Percentiles rank a stretch among this genome's conserved stretches.
Evolutionary conservation across 305 asterid species (phyloP).

Genomic region (Plantago rigida): DNA sequence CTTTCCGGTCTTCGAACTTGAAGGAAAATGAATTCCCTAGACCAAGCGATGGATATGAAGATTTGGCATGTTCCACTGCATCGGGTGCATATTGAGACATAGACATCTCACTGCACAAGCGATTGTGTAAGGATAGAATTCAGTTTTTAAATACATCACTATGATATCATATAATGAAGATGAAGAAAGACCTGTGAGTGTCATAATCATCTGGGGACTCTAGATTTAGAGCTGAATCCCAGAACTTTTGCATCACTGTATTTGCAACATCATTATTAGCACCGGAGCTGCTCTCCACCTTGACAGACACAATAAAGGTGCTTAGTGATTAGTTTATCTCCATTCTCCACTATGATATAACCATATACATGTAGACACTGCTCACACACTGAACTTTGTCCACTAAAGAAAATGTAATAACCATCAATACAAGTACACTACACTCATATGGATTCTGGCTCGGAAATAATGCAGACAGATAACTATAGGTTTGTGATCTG

Average conservation of each 20-base stretch:
- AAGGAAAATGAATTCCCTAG: conserved; percentile 70
- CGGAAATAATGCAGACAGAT: no score
- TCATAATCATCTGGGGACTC: conserved; percentile 85
- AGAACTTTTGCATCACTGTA: conserved; percentile 86
- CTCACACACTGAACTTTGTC: background rate
- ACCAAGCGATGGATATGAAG: conserved; percentile 66
- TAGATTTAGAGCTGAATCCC: conserved; percentile 88
- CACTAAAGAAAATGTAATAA: no score
- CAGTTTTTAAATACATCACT: conserved; percentile 1
- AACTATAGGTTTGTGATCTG: no score
- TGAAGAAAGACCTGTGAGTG: conserved; percentile 50
- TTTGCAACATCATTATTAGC: conserved; percentile 65
- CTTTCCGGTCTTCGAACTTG: conserved; percentile 68
- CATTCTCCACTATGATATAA: conserved; percentile 7
- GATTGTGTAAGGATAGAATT: conserved; percentile 23
- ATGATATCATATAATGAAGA: conserved; percentile 16
- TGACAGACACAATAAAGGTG: conserved; percentile 21
- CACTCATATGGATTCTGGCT: no score
- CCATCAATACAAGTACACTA: no score
- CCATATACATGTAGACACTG: conserved; percentile 12
- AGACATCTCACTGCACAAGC: conserved; percentile 64
- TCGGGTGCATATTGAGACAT: conserved; percentile 62
- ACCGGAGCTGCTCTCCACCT: conserved; percentile 79
- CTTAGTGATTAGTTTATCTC: conserved; percentile 15
- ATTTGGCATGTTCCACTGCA: conserved; percentile 46